These are phyloP conservation scores for Juncus inflexus DNA, from an alignment of 176 grass and related monocot species.

Conservation along the genomic window DNA sequence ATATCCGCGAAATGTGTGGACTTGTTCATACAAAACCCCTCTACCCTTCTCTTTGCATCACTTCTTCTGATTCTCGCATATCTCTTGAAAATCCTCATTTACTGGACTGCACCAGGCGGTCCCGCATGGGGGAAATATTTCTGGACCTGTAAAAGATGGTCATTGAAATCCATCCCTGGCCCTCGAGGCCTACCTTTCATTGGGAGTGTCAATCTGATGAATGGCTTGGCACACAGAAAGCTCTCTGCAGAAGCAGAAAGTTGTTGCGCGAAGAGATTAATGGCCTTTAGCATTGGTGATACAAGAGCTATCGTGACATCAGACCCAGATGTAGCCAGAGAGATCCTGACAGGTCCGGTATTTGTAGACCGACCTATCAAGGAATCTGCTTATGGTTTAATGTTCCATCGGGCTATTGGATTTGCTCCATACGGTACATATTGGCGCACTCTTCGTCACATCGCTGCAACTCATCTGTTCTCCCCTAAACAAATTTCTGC, in stretches of 20 bases:
- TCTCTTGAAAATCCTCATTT: conserved; percentile 37
- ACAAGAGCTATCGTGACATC: conserved; percentile 54
- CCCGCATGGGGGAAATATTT: conserved; percentile 71
- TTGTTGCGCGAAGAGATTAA: conserved; percentile 23
- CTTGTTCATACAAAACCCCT: not conserved
- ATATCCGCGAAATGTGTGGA: conserved; percentile 52
- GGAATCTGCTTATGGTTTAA: conserved; percentile 68
- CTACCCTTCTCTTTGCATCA: conserved; percentile 25
- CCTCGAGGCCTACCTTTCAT: conserved; percentile 50
- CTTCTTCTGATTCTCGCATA: conserved; percentile 4
- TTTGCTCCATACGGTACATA: conserved; percentile 69
- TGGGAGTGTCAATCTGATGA: conserved; percentile 66
- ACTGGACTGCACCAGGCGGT: conserved; percentile 59
- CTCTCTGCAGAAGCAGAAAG: conserved; percentile 33
- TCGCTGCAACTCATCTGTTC: conserved; percentile 64
- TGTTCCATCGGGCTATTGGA: conserved; percentile 83
- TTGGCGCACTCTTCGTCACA: conserved; percentile 75
- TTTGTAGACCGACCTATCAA: conserved; percentile 72
- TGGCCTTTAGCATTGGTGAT: conserved; percentile 70
- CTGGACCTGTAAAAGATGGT: conserved; percentile 17
- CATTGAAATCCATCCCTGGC: conserved; percentile 35
- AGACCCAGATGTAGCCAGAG: conserved; percentile 55
- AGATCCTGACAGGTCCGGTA: conserved; percentile 49
- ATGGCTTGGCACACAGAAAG: conserved; percentile 70
- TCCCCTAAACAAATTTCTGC: conserved; percentile 49